Evolutionary conservation across 2,329 filamentous ascomycete species (phyloP), one percentile per base, ranked within the genome.

Genomic region (Basipetospora sp.): DNA sequence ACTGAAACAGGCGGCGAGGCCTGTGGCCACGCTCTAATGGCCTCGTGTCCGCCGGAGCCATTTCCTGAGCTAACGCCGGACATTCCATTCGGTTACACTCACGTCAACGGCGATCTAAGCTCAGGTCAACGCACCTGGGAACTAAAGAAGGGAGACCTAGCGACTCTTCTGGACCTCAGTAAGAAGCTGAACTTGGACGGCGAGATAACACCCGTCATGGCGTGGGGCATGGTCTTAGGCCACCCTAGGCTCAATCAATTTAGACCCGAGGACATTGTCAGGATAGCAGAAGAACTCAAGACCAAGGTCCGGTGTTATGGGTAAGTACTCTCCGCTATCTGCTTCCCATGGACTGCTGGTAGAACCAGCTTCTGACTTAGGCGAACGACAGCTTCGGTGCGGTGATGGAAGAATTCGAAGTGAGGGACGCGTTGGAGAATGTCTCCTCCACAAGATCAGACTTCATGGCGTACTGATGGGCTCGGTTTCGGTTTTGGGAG

Each of bases 141-240:
- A 52, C 62, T 90, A 5, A 76, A 70, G 42, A 82, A 80, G 53
- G 71, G 71, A 27, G 84, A 90, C 50, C 67, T 98, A 35, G 64
- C 77, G 36, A 92, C 81, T 38, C 65, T 96, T 38, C 70, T 94
- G 42, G 81, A 93, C 52, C 68, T 94, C 39, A 94, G 85, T 60
- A 73, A 77, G 48, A 76, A 78, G 48, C 67, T 94, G 18, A 78
- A 90, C 48, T 73, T 90, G 2, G 83, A 90, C 43, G 85, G 85
- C 37, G 84, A 92, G 59, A 83, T 96, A 50, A 96, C 88, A 14
- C 90, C 90, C 0, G 82, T 94, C 46, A 93, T 93, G 84, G 87
- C 87, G 1, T 88, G 90, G 75, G 80, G 84, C 35, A 80, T 83
- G 59, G 69, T 96, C 35, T 63, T 85, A 44, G 69, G 67, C 32